A percentile compares a stretch with the other conserved stretches of the same genome.
phyloP scores from a whole-genome alignment of 1,139 yeast genomes.

The Williopsis jadinii region DNA sequence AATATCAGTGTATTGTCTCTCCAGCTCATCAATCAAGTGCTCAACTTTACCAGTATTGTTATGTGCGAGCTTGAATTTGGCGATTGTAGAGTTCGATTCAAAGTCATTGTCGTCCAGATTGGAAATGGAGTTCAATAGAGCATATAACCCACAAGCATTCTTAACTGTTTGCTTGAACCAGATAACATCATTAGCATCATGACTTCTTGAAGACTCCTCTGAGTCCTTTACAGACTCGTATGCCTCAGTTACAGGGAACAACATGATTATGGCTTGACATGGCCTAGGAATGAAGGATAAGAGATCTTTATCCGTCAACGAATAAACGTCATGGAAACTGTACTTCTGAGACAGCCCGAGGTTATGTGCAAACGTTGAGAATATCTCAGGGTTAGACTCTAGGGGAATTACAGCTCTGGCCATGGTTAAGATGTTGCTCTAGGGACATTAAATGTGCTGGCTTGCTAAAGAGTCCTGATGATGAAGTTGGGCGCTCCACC shows the following conservation, averaged over 20 bases:
- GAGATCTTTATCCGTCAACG: conserved; percentile 73
- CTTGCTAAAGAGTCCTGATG: too few species aligned
- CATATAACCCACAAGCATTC: conserved; percentile 93
- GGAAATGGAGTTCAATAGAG: conserved; percentile 66
- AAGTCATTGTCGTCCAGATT: conserved; percentile 45
- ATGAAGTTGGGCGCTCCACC: too few species aligned
- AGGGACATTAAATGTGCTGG: too few species aligned
- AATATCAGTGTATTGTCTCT: conserved; percentile 47
- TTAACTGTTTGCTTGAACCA: conserved; percentile 85
- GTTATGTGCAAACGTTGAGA: conserved; percentile 59
- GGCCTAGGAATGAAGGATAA: conserved; percentile 81
- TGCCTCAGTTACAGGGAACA: conserved; percentile 68
- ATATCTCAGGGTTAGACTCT: conserved; percentile 85
- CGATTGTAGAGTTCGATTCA: conserved; percentile 13
- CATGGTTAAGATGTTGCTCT: conserved; percentile 1
- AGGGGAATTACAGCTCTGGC: conserved; percentile 60
- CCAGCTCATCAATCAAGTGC: conserved; percentile 47
- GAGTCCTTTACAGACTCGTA: conserved; percentile 37
- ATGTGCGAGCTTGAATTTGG: conserved; percentile 11
- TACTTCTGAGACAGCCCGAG: conserved; percentile 61
- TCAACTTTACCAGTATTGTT: conserved; percentile 20
- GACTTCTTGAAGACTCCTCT: conserved; percentile 7
- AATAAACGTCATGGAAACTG: conserved; percentile 74
- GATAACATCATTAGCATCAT: conserved; percentile 24
- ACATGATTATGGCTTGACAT: conserved; percentile 59